Percentiles rank a stretch among this genome's conserved stretches.
phyloP scores from a whole-genome alignment of 2,329 filamentous ascomycete species.

The Helotiales sp. region DNA sequence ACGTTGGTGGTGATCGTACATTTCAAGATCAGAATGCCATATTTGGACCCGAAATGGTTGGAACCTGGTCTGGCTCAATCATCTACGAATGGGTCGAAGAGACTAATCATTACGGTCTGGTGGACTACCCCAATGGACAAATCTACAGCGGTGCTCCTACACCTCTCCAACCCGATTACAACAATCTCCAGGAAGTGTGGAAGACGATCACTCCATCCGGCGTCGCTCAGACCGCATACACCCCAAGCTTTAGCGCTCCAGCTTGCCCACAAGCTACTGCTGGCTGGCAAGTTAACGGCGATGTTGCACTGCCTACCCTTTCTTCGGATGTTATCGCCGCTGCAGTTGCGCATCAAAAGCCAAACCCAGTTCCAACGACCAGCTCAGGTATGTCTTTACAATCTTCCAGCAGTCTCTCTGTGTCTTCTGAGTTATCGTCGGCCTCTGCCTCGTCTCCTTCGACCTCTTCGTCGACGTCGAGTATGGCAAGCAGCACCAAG shows the following conservation, averaged over 20 bases:
- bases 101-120: conserved; percentile 76
- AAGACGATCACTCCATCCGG: conserved; percentile 65
- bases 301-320: conserved; percentile 67
- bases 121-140: conserved; percentile 68
- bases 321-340: conserved; percentile 38
- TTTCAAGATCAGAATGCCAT: conserved; percentile 76
- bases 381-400: background rate
- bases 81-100: conserved; percentile 92
- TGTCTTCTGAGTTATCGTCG: background rate
- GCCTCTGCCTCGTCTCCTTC: background rate
- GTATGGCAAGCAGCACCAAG: no score
- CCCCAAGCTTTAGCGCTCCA: conserved; percentile 59
- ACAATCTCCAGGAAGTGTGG: conserved; percentile 76
- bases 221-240: conserved; percentile 63
- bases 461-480: background rate
- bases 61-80: conserved; percentile 73
- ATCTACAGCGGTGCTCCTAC: conserved; percentile 61
- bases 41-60: conserved; percentile 71
- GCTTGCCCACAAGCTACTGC: conserved; percentile 70
- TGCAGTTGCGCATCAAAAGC: conserved; percentile 5
- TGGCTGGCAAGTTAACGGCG: conserved; percentile 72
- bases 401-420: background rate
- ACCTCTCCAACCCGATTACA: conserved; percentile 73
- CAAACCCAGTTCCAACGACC: background rate
- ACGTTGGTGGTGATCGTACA: conserved; percentile 56